Percentiles rank a stretch among this genome's conserved stretches.
Conservation (phyloP, 805 yeast genomes). For the Wickerhamomyces pijperi region DNA sequence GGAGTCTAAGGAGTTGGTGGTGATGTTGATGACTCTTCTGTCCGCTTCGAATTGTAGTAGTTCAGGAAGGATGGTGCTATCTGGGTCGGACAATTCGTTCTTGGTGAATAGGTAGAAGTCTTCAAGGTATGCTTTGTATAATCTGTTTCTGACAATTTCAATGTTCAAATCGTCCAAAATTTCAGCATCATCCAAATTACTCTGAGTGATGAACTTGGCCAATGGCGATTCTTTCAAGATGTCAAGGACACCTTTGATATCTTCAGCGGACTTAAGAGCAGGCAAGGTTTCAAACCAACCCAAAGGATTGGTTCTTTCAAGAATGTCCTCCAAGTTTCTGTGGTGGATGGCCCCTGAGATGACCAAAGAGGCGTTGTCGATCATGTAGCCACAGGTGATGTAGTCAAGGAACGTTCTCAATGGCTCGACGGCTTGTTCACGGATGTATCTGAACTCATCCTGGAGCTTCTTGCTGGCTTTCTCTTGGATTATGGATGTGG, state of each 20-base stretch:
- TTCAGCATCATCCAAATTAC: conserved; percentile 53
- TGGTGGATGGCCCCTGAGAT: conserved; percentile 96
- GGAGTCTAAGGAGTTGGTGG: conserved; percentile 79
- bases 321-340: conserved; percentile 79
- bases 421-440: conserved; percentile 74
- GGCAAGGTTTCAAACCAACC: conserved; percentile 99
- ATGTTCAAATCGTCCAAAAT: conserved; percentile 93
- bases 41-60: conserved; percentile 88
- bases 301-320: conserved; percentile 87
- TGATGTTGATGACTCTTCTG: conserved; percentile 84
- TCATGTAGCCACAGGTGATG: conserved; percentile 95
- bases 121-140: conserved; percentile 88
- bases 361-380: conserved; percentile 91
- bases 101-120: conserved; percentile 65
- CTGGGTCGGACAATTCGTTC: conserved; percentile 53
- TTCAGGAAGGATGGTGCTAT: conserved; percentile 68
- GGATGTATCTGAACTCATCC: conserved; percentile 76
- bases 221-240: conserved; percentile 94
- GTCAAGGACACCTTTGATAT: conserved; percentile 85
- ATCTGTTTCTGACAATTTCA: conserved; percentile 84
- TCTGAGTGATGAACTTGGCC: conserved; percentile 91
- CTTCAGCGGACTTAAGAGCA: conserved; percentile 88
- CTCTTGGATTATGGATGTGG: conserved; percentile 81
- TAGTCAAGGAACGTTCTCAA: conserved; percentile 79
- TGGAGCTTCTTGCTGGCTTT: conserved; percentile 63